Evolutionary conservation across 2,329 filamentous ascomycete genomes (phyloP).

Genomic region (Diplocarpon mali): DNA sequence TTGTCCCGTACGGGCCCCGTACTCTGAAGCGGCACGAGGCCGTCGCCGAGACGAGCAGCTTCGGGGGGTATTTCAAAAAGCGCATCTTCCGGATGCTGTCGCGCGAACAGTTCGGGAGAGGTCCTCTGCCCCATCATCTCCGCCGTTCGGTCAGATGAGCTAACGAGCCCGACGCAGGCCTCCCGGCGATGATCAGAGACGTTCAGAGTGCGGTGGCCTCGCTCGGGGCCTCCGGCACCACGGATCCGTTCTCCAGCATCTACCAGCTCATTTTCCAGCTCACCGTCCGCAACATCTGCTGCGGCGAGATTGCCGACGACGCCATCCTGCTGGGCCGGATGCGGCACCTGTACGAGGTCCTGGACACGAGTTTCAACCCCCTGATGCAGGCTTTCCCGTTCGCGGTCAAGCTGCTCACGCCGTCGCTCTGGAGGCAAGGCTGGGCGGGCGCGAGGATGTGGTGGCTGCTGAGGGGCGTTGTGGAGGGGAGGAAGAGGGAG

Average conservation of each 20-base stretch:
- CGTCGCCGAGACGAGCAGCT: not conserved
- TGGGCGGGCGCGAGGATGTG: constrained; percentile 37
- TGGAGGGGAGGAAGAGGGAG: constrained; percentile 33
- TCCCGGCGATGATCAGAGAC: constrained; percentile 35
- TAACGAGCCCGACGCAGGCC: constrained; percentile 9
- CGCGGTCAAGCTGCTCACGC: constrained; percentile 31
- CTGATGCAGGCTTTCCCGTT: constrained; percentile 41
- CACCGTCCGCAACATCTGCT: constrained; percentile 45
- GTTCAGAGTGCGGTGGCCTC: constrained; percentile 29
- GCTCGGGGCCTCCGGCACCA: constrained; percentile 29
- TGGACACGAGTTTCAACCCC: constrained; percentile 35
- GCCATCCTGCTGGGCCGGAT: constrained; percentile 32
- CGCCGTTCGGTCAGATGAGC: no score
- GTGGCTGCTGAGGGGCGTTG: constrained; percentile 36
- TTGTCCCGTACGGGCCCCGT: not conserved
- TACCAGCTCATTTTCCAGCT: constrained; percentile 43
- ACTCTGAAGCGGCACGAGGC: not conserved
- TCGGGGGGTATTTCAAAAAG: constrained; percentile 5
- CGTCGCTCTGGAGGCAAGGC: constrained; percentile 32
- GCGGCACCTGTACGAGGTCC: constrained; percentile 34
- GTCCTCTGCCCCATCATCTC: constrained; percentile 3
- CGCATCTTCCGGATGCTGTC: constrained; percentile 27
- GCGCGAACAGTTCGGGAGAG: constrained; percentile 29
- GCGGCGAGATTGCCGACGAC: constrained; percentile 41
- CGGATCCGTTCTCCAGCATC: constrained; percentile 43